These are phyloP conservation scores for Teratosphaeria pseudoeucalypti DNA, from an alignment of 2,329 filamentous ascomycete genomes.

Conservation along the genomic window DNA sequence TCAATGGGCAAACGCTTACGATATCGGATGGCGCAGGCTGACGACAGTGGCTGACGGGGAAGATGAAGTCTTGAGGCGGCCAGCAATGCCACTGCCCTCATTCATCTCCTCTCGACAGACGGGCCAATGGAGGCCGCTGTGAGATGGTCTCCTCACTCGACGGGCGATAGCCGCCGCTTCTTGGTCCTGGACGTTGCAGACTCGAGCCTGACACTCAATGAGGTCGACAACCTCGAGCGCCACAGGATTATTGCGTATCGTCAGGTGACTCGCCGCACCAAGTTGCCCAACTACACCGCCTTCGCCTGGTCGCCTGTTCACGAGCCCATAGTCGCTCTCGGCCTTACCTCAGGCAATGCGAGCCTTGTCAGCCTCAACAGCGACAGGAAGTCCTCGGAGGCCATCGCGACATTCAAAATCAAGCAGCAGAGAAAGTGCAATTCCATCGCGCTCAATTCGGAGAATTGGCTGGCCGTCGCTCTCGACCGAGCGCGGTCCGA, in stretches of 20 bases:
- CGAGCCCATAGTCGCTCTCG: conserved; percentile 61
- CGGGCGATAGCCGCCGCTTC: conserved; percentile 44
- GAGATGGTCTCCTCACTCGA: conserved; percentile 52
- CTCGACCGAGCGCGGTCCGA: conserved; percentile 74
- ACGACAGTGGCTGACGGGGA: background rate
- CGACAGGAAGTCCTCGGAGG: conserved; percentile 33
- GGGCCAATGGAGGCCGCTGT: conserved; percentile 48
- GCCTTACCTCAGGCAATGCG: conserved; percentile 64
- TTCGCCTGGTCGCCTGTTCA: conserved; percentile 56
- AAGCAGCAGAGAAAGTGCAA: conserved; percentile 71
- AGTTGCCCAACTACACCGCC: conserved; percentile 50
- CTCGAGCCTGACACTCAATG: conserved; percentile 49
- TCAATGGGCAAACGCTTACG: background rate
- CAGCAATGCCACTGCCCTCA: background rate
- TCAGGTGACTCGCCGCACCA: conserved; percentile 41
- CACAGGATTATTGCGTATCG: conserved; percentile 42
- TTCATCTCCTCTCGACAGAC: background rate
- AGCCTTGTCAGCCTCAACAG: conserved; percentile 59
- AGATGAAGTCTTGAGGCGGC: background rate
- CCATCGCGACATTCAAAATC: conserved; percentile 54
- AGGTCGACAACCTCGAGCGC: conserved; percentile 28
- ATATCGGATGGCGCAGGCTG: background rate
- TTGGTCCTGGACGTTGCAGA: conserved; percentile 51
- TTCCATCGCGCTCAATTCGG: conserved; percentile 68
- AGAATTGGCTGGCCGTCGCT: conserved; percentile 62